Conservation (phyloP, 345 rosid species). For the Gynandropsis gynandra region DNA sequence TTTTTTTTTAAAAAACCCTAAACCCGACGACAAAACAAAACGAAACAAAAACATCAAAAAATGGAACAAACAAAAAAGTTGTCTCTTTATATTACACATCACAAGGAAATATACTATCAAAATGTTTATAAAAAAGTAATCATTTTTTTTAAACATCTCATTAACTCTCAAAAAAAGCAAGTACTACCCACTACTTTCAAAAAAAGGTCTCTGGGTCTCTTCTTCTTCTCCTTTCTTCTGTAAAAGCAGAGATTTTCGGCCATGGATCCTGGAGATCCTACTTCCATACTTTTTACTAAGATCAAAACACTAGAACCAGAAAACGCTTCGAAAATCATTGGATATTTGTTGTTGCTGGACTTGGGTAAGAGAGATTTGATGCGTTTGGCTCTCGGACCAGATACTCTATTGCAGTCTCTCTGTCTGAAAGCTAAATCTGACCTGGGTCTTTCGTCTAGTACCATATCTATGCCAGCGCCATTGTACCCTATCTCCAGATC, state of each 20-base stretch:
- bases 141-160: no score
- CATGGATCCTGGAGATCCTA: slow-evolving; percentile 82
- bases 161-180: background rate
- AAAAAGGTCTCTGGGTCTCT: slow-evolving; percentile 25
- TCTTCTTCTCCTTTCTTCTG: slow-evolving; percentile 15
- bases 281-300: slow-evolving; percentile 57
- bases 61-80: slow-evolving; percentile 23
- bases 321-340: slow-evolving; percentile 80
- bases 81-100: background rate
- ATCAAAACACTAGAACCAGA: slow-evolving; percentile 73
- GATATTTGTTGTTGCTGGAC: slow-evolving; percentile 72
- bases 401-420: slow-evolving; percentile 46
- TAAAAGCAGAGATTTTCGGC: slow-evolving; percentile 5
- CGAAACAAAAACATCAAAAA: slow-evolving; percentile 27
- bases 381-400: slow-evolving; percentile 62
- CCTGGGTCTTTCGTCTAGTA: slow-evolving; percentile 56
- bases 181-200: background rate
- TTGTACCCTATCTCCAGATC: slow-evolving; percentile 53
- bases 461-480: slow-evolving; percentile 33
- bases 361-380: slow-evolving; percentile 54
- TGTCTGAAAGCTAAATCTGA: slow-evolving; percentile 56
- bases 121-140: no score
- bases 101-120: no score
- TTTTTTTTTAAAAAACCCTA: slow-evolving; percentile 5
- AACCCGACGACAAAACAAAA: slow-evolving; percentile 19